Evolutionary conservation across 2,329 filamentous ascomycete genomes (phyloP).

Genomic region (Camillea tinctor): DNA sequence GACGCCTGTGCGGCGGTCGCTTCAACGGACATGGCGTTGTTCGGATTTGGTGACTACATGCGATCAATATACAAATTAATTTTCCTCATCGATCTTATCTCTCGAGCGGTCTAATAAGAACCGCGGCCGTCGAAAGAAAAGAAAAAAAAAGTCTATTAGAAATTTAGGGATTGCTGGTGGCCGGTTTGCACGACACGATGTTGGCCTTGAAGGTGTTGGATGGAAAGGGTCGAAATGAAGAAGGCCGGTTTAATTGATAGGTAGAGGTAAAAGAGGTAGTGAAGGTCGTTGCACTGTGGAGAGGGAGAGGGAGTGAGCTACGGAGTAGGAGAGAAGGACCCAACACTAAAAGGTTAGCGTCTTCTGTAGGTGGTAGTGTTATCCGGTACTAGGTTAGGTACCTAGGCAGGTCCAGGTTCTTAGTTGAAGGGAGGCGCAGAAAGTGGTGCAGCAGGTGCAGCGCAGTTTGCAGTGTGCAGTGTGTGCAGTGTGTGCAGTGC

Average conservation of each 20-base stretch:
- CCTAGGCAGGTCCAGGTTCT: background rate
- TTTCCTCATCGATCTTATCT: background rate
- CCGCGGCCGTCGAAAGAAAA: background rate
- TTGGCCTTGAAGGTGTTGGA: background rate
- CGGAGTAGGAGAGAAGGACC: no score
- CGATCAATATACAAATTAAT: conserved; percentile 29
- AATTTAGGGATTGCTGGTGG: background rate
- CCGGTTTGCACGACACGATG: background rate
- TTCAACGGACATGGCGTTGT: conserved; percentile 54
- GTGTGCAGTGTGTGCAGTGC: conserved; percentile 6
- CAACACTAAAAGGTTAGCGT: background rate
- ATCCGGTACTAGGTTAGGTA: no score
- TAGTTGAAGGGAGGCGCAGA: background rate
- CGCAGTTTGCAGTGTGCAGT: conserved; percentile 6
- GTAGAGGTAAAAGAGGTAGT: background rate
- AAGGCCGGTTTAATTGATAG: background rate
- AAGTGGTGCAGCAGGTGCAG: background rate
- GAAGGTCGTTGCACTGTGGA: background rate
- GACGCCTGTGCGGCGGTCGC: conserved; percentile 49
- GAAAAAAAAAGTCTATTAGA: background rate
- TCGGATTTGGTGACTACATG: conserved; percentile 40
- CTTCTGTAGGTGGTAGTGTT: no score
- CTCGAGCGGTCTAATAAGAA: background rate
- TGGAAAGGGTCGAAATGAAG: background rate
- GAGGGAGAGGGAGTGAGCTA: no score